Evolutionary conservation across 2,329 filamentous ascomycete species (phyloP).

Genomic region (Lasiodiplodia theobromae): DNA sequence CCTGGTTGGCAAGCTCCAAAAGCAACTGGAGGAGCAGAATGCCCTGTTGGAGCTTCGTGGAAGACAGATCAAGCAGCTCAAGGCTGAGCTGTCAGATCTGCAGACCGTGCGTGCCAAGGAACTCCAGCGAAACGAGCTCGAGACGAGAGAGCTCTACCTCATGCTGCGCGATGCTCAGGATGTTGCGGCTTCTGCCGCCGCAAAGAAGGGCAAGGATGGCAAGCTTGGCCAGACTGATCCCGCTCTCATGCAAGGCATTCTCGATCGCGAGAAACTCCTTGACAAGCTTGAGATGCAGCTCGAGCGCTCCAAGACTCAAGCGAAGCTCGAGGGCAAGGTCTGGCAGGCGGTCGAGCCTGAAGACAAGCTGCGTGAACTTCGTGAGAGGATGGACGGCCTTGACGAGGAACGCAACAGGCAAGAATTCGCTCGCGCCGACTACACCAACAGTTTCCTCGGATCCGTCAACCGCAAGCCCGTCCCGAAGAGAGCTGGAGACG

Average conservation of each 20-base stretch:
- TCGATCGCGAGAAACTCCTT: constrained; percentile 92
- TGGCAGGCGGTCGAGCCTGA: constrained; percentile 88
- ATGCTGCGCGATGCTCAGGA: constrained; percentile 98
- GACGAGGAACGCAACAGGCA: constrained; percentile 54
- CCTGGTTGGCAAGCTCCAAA: constrained; percentile 89
- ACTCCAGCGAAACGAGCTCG: constrained; percentile 91
- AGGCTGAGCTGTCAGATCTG: constrained; percentile 85
- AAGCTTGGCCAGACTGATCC: constrained; percentile 69
- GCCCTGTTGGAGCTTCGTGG: constrained; percentile 88
- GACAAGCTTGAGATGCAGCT: constrained; percentile 93
- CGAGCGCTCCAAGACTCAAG: constrained; percentile 96
- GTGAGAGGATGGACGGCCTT: constrained; percentile 87
- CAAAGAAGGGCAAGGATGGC: constrained; percentile 60
- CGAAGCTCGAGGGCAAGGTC: constrained; percentile 91
- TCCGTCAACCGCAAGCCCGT: constrained; percentile 49
- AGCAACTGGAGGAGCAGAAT: constrained; percentile 90
- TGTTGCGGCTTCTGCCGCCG: constrained; percentile 87
- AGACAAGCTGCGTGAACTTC: constrained; percentile 87
- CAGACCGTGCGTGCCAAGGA: constrained; percentile 88
- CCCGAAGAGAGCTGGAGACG: constrained; percentile 49
- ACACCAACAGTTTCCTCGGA: constrained; percentile 74
- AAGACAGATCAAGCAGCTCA: constrained; percentile 85
- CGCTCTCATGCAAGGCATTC: constrained; percentile 84
- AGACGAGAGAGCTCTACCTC: constrained; percentile 94
- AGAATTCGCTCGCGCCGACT: constrained; percentile 50